These are phyloP conservation scores for Nicotiana undulata DNA, from an alignment of 257 asterid genomes.

Conservation along the genomic window DNA sequence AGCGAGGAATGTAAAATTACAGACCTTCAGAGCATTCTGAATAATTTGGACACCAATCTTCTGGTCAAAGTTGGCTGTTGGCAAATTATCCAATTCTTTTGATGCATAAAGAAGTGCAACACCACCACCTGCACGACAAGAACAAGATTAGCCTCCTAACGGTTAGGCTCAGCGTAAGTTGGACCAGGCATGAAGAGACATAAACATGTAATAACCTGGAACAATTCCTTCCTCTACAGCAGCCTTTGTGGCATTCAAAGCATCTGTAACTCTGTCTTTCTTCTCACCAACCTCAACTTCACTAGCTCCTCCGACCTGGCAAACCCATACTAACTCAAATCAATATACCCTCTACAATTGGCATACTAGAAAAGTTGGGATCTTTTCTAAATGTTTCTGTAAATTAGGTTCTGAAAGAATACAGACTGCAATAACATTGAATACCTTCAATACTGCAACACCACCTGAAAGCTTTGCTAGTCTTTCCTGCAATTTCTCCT, in stretches of 20 bases:
- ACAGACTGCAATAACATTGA: neutral
- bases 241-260: slow-evolving; percentile 53
- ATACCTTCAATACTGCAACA: slow-evolving; percentile 53
- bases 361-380: neutral
- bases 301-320: slow-evolving; percentile 53
- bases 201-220: slow-evolving; percentile 24
- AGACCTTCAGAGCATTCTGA: slow-evolving; percentile 44
- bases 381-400: neutral
- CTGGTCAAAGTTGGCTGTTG: slow-evolving; percentile 39
- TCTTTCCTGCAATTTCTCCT: slow-evolving; percentile 61
- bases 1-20: neutral
- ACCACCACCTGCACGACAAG: slow-evolving; percentile 32
- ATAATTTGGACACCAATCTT: slow-evolving; percentile 43
- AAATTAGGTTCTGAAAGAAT: neutral
- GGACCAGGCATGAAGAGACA: neutral
- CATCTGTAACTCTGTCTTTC: slow-evolving; percentile 55
- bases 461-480: slow-evolving; percentile 69
- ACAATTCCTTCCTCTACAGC: slow-evolving; percentile 62
- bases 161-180: neutral
- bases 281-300: slow-evolving; percentile 52
- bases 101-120: slow-evolving; percentile 44
- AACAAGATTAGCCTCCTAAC: neutral
- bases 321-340: neutral
- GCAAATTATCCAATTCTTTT: slow-evolving; percentile 32
- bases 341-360: neutral